phyloP scores from a whole-genome alignment of 192 early-diverging fungal species.

The Rhizophagus clarus region DNA sequence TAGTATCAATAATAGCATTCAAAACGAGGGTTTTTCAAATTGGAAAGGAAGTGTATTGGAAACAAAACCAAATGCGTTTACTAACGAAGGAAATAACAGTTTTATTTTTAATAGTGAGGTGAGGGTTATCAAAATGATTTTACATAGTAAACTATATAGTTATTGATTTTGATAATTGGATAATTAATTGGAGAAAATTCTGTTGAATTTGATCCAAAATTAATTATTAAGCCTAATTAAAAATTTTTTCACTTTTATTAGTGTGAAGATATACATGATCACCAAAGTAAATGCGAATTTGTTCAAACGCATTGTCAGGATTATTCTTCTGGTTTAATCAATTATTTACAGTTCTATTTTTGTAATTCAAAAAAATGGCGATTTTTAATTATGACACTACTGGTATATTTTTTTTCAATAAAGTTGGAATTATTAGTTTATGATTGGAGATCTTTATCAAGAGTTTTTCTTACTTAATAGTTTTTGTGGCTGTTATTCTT shows the following conservation, averaged over 20 bases:
- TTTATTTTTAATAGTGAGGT: background rate
- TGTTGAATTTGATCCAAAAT: background rate
- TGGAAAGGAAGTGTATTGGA: background rate
- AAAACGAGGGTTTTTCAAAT: background rate
- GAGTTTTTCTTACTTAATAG: constrained; percentile 37
- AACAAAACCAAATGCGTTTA: background rate
- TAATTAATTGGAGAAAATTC: no score
- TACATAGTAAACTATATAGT: background rate
- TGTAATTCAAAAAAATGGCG: constrained; percentile 44
- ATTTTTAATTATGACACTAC: constrained; percentile 40
- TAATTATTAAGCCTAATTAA: background rate
- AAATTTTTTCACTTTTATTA: constrained; percentile 19
- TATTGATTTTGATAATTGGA: no score
- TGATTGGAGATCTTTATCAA: background rate
- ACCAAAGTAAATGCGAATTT: constrained; percentile 59
- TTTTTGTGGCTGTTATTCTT: constrained; percentile 69
- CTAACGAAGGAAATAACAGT: background rate
- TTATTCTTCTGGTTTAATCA: constrained; percentile 61
- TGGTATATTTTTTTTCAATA: constrained; percentile 43
- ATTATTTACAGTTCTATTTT: constrained; percentile 62
- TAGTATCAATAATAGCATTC: background rate
- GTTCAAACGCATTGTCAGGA: constrained; percentile 65
- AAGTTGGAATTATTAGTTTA: background rate
- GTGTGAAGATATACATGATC: constrained; percentile 54
- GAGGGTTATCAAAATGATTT: background rate